Percentiles rank a stretch among this genome's conserved stretches.
Evolutionary conservation across 2,329 filamentous ascomycete species (phyloP).

Genomic region (Sphaerulina vaccinii): DNA sequence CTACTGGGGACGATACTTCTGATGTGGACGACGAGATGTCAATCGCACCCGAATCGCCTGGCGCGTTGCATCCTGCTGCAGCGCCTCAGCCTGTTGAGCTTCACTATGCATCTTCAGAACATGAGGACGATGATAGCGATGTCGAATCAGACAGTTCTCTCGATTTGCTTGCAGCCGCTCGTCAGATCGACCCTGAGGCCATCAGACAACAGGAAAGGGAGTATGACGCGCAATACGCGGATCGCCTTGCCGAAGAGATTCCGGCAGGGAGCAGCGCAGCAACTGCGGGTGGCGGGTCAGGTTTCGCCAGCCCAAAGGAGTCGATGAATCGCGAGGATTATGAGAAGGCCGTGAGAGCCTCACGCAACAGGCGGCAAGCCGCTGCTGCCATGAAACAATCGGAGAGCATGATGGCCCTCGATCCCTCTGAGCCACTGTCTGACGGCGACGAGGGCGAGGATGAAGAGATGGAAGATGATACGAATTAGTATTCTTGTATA

Average conservation of each 20-base stretch:
- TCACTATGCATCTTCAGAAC: constrained; percentile 29
- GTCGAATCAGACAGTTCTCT: constrained; percentile 41
- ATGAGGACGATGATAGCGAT: constrained; percentile 35
- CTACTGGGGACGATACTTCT: constrained; percentile 39
- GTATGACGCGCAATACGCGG: constrained; percentile 49
- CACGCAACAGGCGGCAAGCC: constrained; percentile 7
- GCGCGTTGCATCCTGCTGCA: constrained; percentile 29
- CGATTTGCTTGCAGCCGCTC: constrained; percentile 48
- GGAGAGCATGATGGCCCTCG: constrained; percentile 28
- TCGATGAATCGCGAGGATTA: constrained; percentile 25
- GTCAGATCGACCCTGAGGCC: constrained; percentile 43
- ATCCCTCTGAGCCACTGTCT: constrained; percentile 11
- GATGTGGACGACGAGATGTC: constrained; percentile 38
- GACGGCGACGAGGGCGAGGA: constrained; percentile 19
- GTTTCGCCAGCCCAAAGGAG: constrained; percentile 44
- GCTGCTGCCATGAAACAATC: constrained; percentile 15
- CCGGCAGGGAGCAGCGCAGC: constrained; percentile 50
- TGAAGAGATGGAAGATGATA: constrained; percentile 18
- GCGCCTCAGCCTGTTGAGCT: constrained; percentile 37
- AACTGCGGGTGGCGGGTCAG: constrained; percentile 50
- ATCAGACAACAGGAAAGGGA: constrained; percentile 46
- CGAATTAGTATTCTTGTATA: not conserved
- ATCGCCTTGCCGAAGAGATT: constrained; percentile 50
- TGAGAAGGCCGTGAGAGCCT: constrained; percentile 21
- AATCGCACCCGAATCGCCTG: constrained; percentile 22